Base-by-base conservation (phyloP, 2,329 filamentous ascomycete genomes). In the Xylaria digitata region DNA sequence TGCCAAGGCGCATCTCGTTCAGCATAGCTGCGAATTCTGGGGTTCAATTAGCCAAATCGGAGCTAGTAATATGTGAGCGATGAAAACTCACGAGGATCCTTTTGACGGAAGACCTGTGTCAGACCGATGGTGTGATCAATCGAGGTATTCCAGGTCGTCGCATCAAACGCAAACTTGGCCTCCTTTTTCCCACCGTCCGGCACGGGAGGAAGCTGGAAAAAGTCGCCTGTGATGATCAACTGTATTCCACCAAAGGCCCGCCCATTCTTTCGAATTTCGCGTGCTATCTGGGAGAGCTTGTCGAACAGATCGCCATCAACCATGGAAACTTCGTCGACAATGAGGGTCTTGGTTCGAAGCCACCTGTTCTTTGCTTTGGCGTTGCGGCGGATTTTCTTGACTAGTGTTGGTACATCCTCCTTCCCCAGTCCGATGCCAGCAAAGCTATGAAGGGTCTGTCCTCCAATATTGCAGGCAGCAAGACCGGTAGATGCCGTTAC, bases 261-360 rank as follows among this genome's bases (percentile, higher is more conserved):
- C 9, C 93, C 94, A 73, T 97, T 97, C 76, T 96, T 97, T 61
- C 94, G 89, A 68, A 99, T 89, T 3, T 85, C 88, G 63, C 95
- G 88, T 15, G 94, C 95, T 71, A 99, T 92, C 67, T 92, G 88
- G 68, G 96, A 94, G 19, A 99, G 86, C 79, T 99, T 99, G 82
- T 99, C 96, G 72, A 98, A 99, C 0, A 99, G 84, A 40, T 97
- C 94, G 0, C 93, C 96, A 74, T 99, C 96, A 4, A 99, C 94
- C 96, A 99, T 99, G 13, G 96, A 98, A 3, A 99, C 90, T 78
- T 99, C 96, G 79, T 99, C 96, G 73, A 99, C 88, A 72, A 99
- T 86, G 26, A 99, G 86, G 13, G 93, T 89, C 75, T 94, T 97
- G 0, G 94, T 97, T 63, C 89, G 88, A 71, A 96, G 81, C 96